Evolutionary conservation across 352 stramenopile species (phyloP), one percentile per base, ranked within the genome.

Genomic region (Lagenidium sp.): DNA sequence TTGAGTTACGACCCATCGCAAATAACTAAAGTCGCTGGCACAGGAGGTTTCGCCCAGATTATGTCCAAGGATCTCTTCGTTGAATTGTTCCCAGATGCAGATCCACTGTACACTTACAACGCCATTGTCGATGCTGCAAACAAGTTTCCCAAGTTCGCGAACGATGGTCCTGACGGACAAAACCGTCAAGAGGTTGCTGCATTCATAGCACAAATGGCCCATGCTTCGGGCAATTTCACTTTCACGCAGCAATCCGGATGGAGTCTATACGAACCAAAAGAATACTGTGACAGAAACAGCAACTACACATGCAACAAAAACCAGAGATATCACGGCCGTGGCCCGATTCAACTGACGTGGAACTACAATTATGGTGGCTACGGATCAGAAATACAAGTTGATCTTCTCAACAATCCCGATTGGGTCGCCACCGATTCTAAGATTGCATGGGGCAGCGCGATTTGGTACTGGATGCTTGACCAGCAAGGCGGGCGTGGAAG

Each of bases 351-450:
- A 23, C 16, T 58, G 6, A 52, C 50, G 10, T 58, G 50, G 50
- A 58, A 58, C 37, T 58, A 58, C 50, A 58, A 58, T 40, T 58
- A 58, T 38, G 40, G 40, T 13, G 22, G 7, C 21, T 58, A 48
- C 32, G 50, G 50, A 15, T 15, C 38, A 3, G 36, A 16, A 1
- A 19, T 52, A 18, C 29, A 30, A 19, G 24, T 49, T 18, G 50
- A 58, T n/a, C 24, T 58, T 1, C 6, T 58, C 8, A 24, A 24
- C 20, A n/a, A 53, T 20, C 50, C 50, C 21, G 43, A 58, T 8
- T 45, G 48, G 32, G 45, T 58, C 3, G 42, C 50, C 2, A 43
- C 43, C 7, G 43, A 53, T 28, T 15, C 20, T 3, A 43, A 46
- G 29, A 40, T 58, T 16, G 36, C 48, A 3, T 58, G 50, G 50